Base-by-base conservation (phyloP, 352 stramenopile species). In the Globisporangium nunn region DNA sequence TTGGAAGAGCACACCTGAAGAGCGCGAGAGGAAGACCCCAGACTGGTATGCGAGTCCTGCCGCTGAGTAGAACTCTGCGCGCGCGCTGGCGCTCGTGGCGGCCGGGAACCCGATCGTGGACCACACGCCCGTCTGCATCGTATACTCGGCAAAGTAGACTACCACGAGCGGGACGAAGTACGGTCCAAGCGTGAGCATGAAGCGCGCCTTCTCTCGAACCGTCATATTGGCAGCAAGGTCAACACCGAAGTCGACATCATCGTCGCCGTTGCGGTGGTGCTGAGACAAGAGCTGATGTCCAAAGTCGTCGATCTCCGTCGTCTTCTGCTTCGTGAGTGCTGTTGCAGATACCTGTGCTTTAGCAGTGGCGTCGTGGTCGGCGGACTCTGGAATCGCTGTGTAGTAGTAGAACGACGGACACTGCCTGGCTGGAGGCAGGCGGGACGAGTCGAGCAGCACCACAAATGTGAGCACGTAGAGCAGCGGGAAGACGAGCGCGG, bases 91-190 rank as follows among this genome's bases (percentile, higher is more conserved):
- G 61, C 74, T 82, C 29, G 76, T 54, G n/a, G 50, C 69, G 0
- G 97, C 82, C 1, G 94, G 94, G 62, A 98, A 98, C 8, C 94
- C 92, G 63, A 98, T 97, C 11, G 91, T 78, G 14, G 87, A 94
- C 94, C 94, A 98, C 12, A 95, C 86, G 30, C 92, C 94, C 1
- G 85, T 91, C 69, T 98, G 91, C 67, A 98, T 91, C 4, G 87
- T 89, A 71, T 98, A 98, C 66, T 98, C 94, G 8, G 91, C 84
- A 40, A 94, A 87, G 67, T 98, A 98, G 5, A 98, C 93, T 35
- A 88, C 72, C 45, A 93, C 84, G 10, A 98, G 66, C 6, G 91
- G 89, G 23, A 97, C 68, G 54, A 93, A 97, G 67, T 97, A 98
- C 30, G 84, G 84, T 47, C 85, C 93, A 0, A 97, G 76, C 39